These are phyloP conservation scores for Geotrichum carabidarum DNA, from an alignment of 1,139 yeast genomes.

Conservation along the genomic window DNA sequence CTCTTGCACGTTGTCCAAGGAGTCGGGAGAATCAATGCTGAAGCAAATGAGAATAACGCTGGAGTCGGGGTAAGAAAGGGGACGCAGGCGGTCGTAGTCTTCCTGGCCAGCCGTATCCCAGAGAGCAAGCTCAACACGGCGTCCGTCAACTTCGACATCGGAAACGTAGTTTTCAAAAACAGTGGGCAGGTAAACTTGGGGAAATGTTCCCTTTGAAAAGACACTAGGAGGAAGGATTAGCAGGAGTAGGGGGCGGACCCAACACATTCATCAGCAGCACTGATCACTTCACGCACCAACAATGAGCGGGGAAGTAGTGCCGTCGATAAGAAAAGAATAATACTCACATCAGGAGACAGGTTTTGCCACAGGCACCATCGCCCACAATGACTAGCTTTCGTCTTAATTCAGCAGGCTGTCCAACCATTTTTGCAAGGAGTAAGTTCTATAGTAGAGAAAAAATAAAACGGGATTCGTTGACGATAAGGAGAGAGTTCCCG, in stretches of 20 bases:
- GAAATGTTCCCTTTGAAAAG: slow-evolving; percentile 79
- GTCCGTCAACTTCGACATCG: slow-evolving; percentile 76
- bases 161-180: slow-evolving; percentile 80
- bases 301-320: neutral
- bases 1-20: slow-evolving; percentile 96
- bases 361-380: slow-evolving; percentile 94
- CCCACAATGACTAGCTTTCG: slow-evolving; percentile 89
- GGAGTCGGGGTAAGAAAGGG: slow-evolving; percentile 92
- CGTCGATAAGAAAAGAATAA: neutral
- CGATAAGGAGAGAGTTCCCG: too few species aligned
- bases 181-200: neutral
- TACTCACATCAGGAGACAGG: slow-evolving; percentile 44
- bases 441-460: too few species aligned
- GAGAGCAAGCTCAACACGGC: slow-evolving; percentile 54
- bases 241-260: neutral
- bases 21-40: slow-evolving; percentile 83
- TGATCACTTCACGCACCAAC: neutral
- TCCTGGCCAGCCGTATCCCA: slow-evolving; percentile 99
- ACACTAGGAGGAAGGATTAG: slow-evolving; percentile 37
- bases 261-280: neutral
- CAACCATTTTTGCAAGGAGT: slow-evolving; percentile 29
- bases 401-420: slow-evolving; percentile 38
- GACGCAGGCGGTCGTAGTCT: slow-evolving; percentile 96
- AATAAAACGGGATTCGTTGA: too few species aligned
- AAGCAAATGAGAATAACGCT: slow-evolving; percentile 94